Conservation (phyloP, 768 basidiomycete species). For the Fomitopsis serialis region DNA sequence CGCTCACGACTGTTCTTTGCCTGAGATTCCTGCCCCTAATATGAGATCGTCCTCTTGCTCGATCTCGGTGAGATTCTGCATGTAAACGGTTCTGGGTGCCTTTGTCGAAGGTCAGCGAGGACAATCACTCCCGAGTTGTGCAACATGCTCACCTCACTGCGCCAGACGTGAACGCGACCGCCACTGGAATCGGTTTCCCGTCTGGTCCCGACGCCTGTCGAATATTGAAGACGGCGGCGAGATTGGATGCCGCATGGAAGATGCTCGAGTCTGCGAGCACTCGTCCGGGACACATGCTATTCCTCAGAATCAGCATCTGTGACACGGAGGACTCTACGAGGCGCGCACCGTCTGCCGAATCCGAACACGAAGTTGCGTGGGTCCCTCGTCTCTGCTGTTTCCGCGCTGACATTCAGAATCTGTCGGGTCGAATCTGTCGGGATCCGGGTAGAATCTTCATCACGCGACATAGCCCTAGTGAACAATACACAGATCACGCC, state of each 20-base stretch:
- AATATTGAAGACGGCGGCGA: slow-evolving; percentile 43
- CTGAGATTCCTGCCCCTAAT: too few relatives aligned
- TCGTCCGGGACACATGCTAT: slow-evolving; percentile 49
- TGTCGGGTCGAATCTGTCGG: slow-evolving; percentile 6
- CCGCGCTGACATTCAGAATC: slow-evolving; percentile 27
- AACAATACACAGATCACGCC: neutral
- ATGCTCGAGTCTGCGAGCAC: slow-evolving; percentile 44
- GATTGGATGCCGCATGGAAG: slow-evolving; percentile 40
- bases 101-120: too few relatives aligned
- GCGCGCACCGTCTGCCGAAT: slow-evolving; percentile 14
- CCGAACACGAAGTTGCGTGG: slow-evolving; percentile 12
- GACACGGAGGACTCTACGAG: neutral
- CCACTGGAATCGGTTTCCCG: slow-evolving; percentile 33
- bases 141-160: slow-evolving; percentile 51
- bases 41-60: too few relatives aligned
- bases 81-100: too few relatives aligned
- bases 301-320: neutral
- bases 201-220: slow-evolving; percentile 34
- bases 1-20: too few relatives aligned
- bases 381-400: neutral
- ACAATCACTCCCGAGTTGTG: too few relatives aligned
- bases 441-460: slow-evolving; percentile 2
- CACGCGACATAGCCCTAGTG: slow-evolving; percentile 5
- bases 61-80: too few relatives aligned
- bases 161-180: slow-evolving; percentile 33